Evolutionary conservation across 2,329 filamentous ascomycete species (phyloP), one percentile per base, ranked within the genome.

Genomic region (Myriangium duriaei): DNA sequence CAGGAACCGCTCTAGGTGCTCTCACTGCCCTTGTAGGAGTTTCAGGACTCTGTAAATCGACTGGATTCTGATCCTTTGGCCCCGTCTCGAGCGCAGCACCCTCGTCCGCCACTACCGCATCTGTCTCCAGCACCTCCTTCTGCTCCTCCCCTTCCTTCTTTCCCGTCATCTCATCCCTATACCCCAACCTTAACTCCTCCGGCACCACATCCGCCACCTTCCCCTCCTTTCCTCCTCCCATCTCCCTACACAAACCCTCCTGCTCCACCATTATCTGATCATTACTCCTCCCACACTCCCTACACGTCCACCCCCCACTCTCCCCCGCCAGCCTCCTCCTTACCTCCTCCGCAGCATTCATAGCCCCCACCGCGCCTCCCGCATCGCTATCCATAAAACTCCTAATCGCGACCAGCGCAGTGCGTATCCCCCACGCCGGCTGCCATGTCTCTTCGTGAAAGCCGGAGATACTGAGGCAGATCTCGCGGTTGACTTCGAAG

Each of bases 371-470:
- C 64, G 96, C 91, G 1, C 91, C 91, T 49, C 74, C 76, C 6
- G 82, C 77, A 49, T 88, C 83, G 3, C 81, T 87, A 57, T 92
- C 86, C 86, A 98, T 96, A 59, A 95, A 95, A 49, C 75, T 81
- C 39, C 91, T 67, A 34, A 96, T 74, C 4, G 76, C 76, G 4
- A 76, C 67, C 40, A 98, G 64, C 11, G 91, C 88, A 3, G 91
- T 96, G 42, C 91, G 72, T 7, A 98, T 80, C 0, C 91, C 91
- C 91, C 91, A 98, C 1, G 91, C 91, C 0, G 91, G 91, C 69
- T 95, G 88, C 91, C 91, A 98, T 11, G 84, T 93, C 65, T 96
- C 91, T 59, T 96, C 91, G 62, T 98, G 91, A 60, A 95, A 88
- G 2, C 87, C 88, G 37, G 76, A 83, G 52, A 96, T 98, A 51